Evolutionary conservation across 352 stramenopile genomes (phyloP).

Genomic region (Pythium rhizo-oryzae): DNA sequence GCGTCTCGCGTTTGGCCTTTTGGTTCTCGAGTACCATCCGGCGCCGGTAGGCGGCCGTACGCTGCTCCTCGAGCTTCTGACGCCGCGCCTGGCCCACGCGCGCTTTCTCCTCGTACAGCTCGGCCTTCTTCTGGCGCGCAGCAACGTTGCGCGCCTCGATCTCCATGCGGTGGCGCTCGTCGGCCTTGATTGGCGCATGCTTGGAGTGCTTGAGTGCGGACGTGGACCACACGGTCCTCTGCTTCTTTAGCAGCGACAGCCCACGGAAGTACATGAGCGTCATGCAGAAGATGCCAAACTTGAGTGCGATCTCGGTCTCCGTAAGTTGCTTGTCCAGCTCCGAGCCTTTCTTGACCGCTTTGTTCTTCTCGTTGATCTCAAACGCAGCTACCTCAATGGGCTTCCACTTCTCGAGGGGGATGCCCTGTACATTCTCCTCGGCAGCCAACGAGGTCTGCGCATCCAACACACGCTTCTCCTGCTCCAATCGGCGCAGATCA

Average conservation of each 20-base stretch:
- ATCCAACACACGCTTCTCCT: slow-evolving; percentile 47
- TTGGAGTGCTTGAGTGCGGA: slow-evolving; percentile 32
- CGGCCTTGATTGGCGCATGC: slow-evolving; percentile 31
- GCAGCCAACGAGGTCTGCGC: slow-evolving; percentile 33
- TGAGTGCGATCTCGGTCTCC: slow-evolving; percentile 93
- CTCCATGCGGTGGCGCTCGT: slow-evolving; percentile 57
- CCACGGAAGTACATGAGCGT: slow-evolving; percentile 97
- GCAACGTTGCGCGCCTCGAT: slow-evolving; percentile 49
- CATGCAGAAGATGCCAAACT: slow-evolving; percentile 96
- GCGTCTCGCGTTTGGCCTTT: slow-evolving; percentile 58
- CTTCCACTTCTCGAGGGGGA: slow-evolving; percentile 70
- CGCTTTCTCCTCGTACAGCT: slow-evolving; percentile 59
- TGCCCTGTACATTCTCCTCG: slow-evolving; percentile 50
- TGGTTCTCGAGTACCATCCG: slow-evolving; percentile 67
- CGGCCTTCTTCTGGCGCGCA: slow-evolving; percentile 41
- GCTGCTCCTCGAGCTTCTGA: slow-evolving; percentile 70
- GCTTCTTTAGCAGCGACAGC: slow-evolving; percentile 85
- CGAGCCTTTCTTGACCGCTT: slow-evolving; percentile 71
- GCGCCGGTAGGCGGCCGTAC: slow-evolving; percentile 55
- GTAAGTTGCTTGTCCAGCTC: slow-evolving; percentile 64
- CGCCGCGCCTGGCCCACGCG: slow-evolving; percentile 59
- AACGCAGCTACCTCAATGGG: slow-evolving; percentile 74
- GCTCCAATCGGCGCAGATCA: slow-evolving; percentile 62
- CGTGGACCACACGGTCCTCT: slow-evolving; percentile 80
- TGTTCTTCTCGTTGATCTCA: slow-evolving; percentile 48